A percentile compares a stretch with the other conserved stretches of the same genome.
Evolutionary conservation across 805 yeast genomes (phyloP).

Genomic region (Isabelozyma pseudorhagii): DNA sequence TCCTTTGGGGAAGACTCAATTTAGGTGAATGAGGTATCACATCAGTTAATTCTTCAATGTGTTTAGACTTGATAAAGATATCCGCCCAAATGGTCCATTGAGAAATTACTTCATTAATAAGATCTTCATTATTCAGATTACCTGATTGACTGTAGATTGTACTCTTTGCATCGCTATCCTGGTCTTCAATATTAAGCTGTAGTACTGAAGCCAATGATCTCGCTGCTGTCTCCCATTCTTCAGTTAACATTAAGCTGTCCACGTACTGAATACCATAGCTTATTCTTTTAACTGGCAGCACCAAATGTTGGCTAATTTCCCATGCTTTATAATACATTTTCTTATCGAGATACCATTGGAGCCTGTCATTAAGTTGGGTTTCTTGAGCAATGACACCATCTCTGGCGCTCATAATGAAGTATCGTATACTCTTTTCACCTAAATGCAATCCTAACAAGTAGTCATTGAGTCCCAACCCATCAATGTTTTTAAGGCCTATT

Average conservation of each 20-base stretch:
- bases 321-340: conserved; percentile 67
- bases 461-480: conserved; percentile 73
- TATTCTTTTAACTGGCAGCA: conserved; percentile 48
- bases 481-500: conserved; percentile 56
- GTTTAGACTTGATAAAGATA: conserved; percentile 47
- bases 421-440: conserved; percentile 39
- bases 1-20: conserved; percentile 26
- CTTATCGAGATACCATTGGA: conserved; percentile 65
- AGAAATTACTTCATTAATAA: conserved; percentile 18
- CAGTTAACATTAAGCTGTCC: conserved; percentile 37
- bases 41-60: conserved; percentile 45
- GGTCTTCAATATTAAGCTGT: conserved; percentile 14
- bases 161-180: conserved; percentile 29
- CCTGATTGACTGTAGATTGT: conserved; percentile 19
- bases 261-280: conserved; percentile 59
- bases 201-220: conserved; percentile 36
- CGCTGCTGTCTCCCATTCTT: conserved; percentile 58
- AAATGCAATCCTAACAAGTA: conserved; percentile 60
- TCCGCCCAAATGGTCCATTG: conserved; percentile 68
- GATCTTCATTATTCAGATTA: conserved; percentile 13
- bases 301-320: conserved; percentile 63
- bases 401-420: conserved; percentile 71
- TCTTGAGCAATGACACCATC: conserved; percentile 79
- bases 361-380: conserved; percentile 64
- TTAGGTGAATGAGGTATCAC: conserved; percentile 51